Percentiles rank a stretch among this genome's conserved stretches.
These are phyloP conservation scores for Leccinum uliginosum DNA, from an alignment of 768 basidiomycete species.

Conservation along the genomic window DNA sequence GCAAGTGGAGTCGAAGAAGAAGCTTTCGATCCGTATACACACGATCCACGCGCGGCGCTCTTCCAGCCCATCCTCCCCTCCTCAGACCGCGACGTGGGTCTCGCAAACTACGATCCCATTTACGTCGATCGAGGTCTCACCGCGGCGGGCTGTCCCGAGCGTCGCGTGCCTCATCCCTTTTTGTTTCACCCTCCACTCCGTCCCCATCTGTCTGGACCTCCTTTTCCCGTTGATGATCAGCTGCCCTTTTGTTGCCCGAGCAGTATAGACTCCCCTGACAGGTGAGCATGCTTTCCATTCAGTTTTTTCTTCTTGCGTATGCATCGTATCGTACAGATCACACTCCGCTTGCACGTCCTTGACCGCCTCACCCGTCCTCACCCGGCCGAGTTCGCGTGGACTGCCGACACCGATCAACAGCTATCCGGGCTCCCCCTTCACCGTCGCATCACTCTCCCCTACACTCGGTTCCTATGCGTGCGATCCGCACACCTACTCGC, in stretches of 20 bases:
- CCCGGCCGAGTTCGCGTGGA: background rate
- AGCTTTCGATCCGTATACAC: constrained; percentile 29
- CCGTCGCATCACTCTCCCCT: background rate
- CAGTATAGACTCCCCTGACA: background rate
- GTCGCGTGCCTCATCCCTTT: background rate
- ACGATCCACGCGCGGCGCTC: constrained; percentile 48
- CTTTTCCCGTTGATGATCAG: background rate
- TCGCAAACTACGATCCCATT: background rate
- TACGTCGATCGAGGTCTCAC: background rate
- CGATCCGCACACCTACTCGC: background rate
- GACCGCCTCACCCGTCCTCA: constrained; percentile 3
- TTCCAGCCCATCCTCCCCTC: background rate
- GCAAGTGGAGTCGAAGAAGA: background rate
- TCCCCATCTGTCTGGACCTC: background rate
- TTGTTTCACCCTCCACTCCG: background rate
- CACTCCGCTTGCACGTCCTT: constrained; percentile 5
- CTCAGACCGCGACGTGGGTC: background rate
- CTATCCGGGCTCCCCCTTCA: background rate
- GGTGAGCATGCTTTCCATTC: background rate
- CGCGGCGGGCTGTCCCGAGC: background rate
- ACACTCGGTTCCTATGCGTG: background rate
- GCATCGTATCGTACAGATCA: background rate
- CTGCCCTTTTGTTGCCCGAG: background rate
- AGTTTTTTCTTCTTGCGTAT: background rate
- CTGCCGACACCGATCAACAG: constrained; percentile 2